These are phyloP conservation scores for Cyberlindnera nakhonratchasimensis DNA, from an alignment of 805 yeast species.

Conservation along the genomic window DNA sequence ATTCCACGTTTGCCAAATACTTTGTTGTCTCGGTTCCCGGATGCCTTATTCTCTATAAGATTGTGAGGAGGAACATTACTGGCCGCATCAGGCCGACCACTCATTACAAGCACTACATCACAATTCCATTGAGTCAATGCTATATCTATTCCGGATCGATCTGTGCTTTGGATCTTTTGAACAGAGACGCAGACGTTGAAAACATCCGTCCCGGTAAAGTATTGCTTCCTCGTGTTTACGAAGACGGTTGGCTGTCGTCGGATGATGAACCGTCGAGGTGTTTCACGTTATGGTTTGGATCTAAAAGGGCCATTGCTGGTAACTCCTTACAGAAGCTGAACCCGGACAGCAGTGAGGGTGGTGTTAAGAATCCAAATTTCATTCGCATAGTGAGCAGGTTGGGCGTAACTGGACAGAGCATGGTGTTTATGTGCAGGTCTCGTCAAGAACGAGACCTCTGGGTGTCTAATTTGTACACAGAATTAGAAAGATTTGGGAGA, in stretches of 20 bases:
- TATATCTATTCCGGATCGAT: slow-evolving; percentile 73
- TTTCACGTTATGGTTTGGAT: slow-evolving; percentile 83
- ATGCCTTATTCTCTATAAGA: slow-evolving; percentile 53
- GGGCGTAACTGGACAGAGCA: slow-evolving; percentile 63
- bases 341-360: not conserved
- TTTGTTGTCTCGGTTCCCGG: slow-evolving; percentile 72
- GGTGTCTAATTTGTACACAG: slow-evolving; percentile 47
- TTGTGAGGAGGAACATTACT: slow-evolving; percentile 42
- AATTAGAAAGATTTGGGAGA: slow-evolving; percentile 32
- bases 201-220: slow-evolving; percentile 48
- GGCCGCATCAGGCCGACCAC: slow-evolving; percentile 46
- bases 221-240: slow-evolving; percentile 65
- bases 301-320: slow-evolving; percentile 45
- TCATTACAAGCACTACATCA: slow-evolving; percentile 49
- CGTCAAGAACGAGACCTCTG: slow-evolving; percentile 80
- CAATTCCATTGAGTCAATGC: slow-evolving; percentile 62
- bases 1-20: slow-evolving; percentile 57
- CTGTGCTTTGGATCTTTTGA: slow-evolving; percentile 54
- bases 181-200: slow-evolving; percentile 43
- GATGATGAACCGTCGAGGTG: slow-evolving; percentile 76
- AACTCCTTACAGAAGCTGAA: slow-evolving; percentile 1
- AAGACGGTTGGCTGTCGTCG: slow-evolving; percentile 80
- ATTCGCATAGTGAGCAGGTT: slow-evolving; percentile 46
- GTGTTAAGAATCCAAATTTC: slow-evolving; percentile 40
- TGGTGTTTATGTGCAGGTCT: slow-evolving; percentile 79